Evolutionary conservation across 257 asterid species (phyloP).

Genomic region (Galeopsis tetrahit): DNA sequence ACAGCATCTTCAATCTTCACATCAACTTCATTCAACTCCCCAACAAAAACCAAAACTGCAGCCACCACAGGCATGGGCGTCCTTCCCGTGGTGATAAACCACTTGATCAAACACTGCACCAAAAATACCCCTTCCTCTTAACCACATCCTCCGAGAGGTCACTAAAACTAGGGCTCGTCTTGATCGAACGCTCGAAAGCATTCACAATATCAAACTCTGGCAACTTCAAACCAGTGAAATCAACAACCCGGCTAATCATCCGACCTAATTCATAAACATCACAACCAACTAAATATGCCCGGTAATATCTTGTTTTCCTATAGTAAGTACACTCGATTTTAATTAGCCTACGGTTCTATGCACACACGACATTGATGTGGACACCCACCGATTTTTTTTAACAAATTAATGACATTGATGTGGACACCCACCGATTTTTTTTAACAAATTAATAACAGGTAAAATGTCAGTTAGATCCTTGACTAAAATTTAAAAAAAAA

Average conservation of each 20-base stretch:
- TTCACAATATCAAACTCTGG: constrained; percentile 71
- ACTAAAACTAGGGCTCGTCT: constrained; percentile 42
- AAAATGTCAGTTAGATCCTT: no score
- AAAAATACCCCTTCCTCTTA: constrained; percentile 64
- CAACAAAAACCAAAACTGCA: constrained; percentile 74
- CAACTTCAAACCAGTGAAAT: constrained; percentile 58
- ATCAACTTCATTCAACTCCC: constrained; percentile 53
- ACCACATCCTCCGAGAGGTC: constrained; percentile 45
- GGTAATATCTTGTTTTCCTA: constrained; percentile 54
- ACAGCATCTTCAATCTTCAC: constrained; percentile 61
- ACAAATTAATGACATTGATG: no score
- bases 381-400: no score
- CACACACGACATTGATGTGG: no score
- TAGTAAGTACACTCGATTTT: no score
- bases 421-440: no score
- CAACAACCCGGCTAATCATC: constrained; percentile 68
- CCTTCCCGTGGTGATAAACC: constrained; percentile 86
- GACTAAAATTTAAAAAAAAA: no score
- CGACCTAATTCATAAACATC: constrained; percentile 67
- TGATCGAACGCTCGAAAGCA: constrained; percentile 49
- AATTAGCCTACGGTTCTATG: no score
- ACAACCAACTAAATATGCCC: constrained; percentile 54
- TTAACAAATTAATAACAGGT: no score
- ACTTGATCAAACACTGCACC: constrained; percentile 85
- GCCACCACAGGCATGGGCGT: constrained; percentile 82